Base-by-base conservation (phyloP, 75 land plant species). In the Cryptomeria japonica region DNA sequence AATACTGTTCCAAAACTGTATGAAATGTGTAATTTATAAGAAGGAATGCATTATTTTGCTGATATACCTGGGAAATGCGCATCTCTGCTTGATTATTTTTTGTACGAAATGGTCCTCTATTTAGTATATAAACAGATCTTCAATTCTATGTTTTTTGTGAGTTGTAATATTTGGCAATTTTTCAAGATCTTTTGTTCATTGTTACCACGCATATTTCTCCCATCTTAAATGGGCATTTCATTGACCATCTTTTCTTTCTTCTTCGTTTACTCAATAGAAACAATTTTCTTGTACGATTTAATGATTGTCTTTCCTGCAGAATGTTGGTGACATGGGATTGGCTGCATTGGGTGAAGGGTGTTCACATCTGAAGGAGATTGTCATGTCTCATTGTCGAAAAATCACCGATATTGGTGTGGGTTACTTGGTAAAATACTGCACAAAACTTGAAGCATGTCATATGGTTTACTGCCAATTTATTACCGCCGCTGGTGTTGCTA, bases 391-490 rank as follows among this genome's bases (percentile, higher is more conserved):
- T 87, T 96, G 98, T 86, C 91, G 89, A 34, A 89, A 92, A 86
- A 90, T 97, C 87, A 96, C 99, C 1, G 97, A 97, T 64, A 87
- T 86, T 1, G 98, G 99, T 64, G 36, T 97, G 58, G 51, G 89
- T 83, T 92, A 92, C 84, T 92, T 96, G 38, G 98, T 93, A 14
- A 90, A 89, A 22, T 86, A 85, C 14, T 95, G 96, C 90, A 89
- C 89, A 14, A 87, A 89, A 47, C 94, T 97, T 2, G 98, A 97
- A 85, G 84, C 96, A 31, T 97, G 98, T 82, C 96, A 97, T 80
- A 94, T 96, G 96, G 99, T 97, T 19, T 97, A 95, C 80, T 97
- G 99, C 91, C 96, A 95, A 4, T 88, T 84, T 64, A 88, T 97
- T 47, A 95, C 96, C 46, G 79, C 95, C 31, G 93, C 91, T 38